Evolutionary conservation across 768 basidiomycete species (phyloP).

Genomic region (Boletus insuetus): DNA sequence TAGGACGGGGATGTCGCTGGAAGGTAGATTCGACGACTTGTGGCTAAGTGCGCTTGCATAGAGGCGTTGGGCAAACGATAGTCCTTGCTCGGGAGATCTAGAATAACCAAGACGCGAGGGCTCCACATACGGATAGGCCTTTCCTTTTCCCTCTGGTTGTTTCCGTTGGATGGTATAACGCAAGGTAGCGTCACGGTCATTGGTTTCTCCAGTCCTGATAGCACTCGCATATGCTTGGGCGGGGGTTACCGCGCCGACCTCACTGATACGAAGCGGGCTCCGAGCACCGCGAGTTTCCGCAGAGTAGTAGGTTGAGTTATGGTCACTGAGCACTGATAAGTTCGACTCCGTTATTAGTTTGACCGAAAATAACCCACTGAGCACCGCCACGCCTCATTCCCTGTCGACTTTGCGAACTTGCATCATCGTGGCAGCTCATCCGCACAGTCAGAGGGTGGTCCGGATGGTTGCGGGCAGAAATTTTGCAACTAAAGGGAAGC

Average conservation of each 20-base stretch:
- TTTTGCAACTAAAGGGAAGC: no score
- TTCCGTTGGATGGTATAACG: slow-evolving; percentile 19
- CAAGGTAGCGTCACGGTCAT: slow-evolving; percentile 5
- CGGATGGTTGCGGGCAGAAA: neutral
- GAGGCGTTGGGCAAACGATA: slow-evolving; percentile 41
- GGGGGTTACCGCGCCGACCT: slow-evolving; percentile 10
- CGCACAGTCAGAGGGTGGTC: no score
- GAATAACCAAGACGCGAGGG: neutral
- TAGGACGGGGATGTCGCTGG: slow-evolving; percentile 3
- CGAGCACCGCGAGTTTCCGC: neutral
- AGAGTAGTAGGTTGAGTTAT: neutral
- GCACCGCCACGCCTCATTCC: neutral
- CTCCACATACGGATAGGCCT: neutral
- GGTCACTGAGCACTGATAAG: neutral
- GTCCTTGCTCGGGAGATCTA: slow-evolving; percentile 14
- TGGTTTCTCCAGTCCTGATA: slow-evolving; percentile 7
- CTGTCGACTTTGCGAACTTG: slow-evolving; percentile 1
- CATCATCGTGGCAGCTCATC: slow-evolving; percentile 8
- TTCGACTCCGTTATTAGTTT: neutral
- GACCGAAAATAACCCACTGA: neutral
- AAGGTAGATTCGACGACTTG: slow-evolving; percentile 6
- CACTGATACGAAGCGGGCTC: neutral
- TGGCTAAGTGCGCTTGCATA: slow-evolving; percentile 40
- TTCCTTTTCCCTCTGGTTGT: slow-evolving; percentile 5
- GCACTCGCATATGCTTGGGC: slow-evolving; percentile 22